Base-by-base conservation (phyloP, 2,329 filamentous ascomycete species). In the Colletotrichum musicola region DNA sequence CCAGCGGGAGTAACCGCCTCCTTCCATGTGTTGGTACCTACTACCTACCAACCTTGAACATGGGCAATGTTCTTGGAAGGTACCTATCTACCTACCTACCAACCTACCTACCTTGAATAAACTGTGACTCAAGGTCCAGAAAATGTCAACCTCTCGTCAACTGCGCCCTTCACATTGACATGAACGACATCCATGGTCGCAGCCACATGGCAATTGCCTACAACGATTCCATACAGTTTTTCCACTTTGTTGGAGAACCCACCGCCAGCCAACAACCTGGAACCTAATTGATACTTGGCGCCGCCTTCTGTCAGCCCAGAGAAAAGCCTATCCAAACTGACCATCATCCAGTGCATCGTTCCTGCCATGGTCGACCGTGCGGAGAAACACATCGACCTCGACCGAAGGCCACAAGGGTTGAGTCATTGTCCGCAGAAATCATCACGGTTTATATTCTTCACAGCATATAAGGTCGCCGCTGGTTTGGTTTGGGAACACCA, bases 131-230 rank as follows among this genome's bases (percentile, higher is more conserved):
- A 35, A 7, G 7, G 6, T 35, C 2, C 30, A 9, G 30, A 9
- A 35, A 10, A 20, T 62, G 59, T 62, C 35, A 47, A 35, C 14
- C 12, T 42, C 35, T 62, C 14, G 59, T 62, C 49, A 62, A 54
- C 10, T 25, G 27, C 59, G 49, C 59, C 59, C 35, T 62, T 53
- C 38, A n/a, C 16, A 18, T 30, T 47, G 65, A 68, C 65, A 68
- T 59, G 27, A 18, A 58, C 38, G 61, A 58, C 53, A 6, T 13
- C 22, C 22, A 25, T 4, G 22, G 22, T 25, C 22, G 20, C 30
- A 58, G 7, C 22, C 10, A 27, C 62, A 64, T 13, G 42, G 27
- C 18, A 25, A 38, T 22, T 54, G 46, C n/a, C 6, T 38, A 35
- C 40, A 27, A 54, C n/a, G 30, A 49, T 22, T n/a, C 38, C 22